These are phyloP conservation scores for Aureobasidium namibiae DNA, from an alignment of 2,329 filamentous ascomycete genomes.

Conservation along the genomic window DNA sequence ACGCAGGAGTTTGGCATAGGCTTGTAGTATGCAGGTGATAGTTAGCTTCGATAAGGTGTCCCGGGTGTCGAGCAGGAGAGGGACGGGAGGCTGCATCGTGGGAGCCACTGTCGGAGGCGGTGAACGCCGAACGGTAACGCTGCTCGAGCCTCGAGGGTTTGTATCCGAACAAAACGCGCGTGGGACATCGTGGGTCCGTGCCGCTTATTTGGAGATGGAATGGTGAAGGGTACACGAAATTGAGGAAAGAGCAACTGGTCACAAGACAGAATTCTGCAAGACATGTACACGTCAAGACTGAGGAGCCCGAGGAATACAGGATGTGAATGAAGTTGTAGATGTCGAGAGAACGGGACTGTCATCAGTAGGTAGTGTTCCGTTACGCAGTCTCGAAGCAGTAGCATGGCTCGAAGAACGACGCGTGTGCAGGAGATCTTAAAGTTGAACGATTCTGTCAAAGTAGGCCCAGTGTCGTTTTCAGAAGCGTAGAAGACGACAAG, in stretches of 20 bases:
- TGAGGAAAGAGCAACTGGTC: not conserved
- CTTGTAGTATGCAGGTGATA: not conserved
- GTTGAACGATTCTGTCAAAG: not conserved
- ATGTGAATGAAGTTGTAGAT: not conserved
- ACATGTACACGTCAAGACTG: not conserved
- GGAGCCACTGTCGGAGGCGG: no score
- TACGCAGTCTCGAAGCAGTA: not conserved
- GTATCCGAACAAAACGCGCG: not conserved
- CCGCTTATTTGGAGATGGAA: not conserved
- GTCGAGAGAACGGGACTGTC: not conserved
- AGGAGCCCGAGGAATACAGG: not conserved
- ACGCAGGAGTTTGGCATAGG: not conserved
- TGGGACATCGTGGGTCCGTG: slow-evolving; percentile 5
- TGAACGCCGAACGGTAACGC: not conserved
- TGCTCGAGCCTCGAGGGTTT: slow-evolving; percentile 8
- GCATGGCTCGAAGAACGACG: not conserved
- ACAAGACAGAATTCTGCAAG: not conserved
- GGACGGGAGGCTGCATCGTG: not conserved
- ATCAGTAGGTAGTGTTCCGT: not conserved
- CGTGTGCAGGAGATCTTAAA: not conserved
- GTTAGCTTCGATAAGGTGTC: not conserved
- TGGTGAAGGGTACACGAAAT: not conserved
- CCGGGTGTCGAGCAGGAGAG: not conserved
- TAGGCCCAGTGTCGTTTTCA: not conserved
- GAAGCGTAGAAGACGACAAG: not conserved